Evolutionary conservation across 176 grass and related monocot genomes (phyloP).

Genomic region (Hyparrhenia diplandra): DNA sequence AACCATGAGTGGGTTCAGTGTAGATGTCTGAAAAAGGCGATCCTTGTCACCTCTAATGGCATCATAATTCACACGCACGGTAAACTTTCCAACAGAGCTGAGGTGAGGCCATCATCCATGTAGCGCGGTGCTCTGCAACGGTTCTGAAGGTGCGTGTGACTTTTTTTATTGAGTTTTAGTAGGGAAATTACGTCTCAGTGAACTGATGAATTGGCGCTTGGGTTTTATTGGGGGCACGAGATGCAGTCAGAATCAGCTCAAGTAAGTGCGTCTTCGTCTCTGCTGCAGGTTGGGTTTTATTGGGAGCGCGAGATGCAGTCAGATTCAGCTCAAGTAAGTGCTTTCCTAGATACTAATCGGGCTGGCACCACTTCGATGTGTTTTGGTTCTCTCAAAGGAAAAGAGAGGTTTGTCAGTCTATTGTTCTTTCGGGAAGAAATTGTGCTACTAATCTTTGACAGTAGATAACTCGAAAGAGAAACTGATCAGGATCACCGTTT

Average conservation of each 20-base stretch:
- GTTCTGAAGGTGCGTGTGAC: too few species aligned
- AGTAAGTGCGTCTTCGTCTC: neutral
- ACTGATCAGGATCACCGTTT: neutral
- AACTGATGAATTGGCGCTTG: too few species aligned
- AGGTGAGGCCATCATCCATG: neutral
- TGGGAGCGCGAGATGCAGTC: neutral
- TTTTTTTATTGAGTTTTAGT: too few species aligned
- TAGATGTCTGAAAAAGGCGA: constrained; percentile 18
- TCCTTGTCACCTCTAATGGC: constrained; percentile 13
- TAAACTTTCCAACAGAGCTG: neutral
- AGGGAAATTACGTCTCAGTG: too few species aligned
- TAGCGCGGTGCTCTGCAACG: neutral
- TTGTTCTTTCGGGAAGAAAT: neutral
- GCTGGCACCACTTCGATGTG: neutral
- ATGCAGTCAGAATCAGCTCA: neutral
- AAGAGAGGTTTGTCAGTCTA: neutral
- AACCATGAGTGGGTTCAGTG: constrained; percentile 12
- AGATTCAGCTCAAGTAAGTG: neutral
- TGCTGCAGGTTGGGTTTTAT: too few species aligned
- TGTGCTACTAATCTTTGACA: neutral
- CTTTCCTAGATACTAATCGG: too few species aligned
- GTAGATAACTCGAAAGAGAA: neutral
- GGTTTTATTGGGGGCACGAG: too few species aligned
- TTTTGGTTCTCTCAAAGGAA: neutral
- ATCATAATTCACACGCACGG: constrained; percentile 6